Evolutionary conservation across 2,329 filamentous ascomycete genomes (phyloP).

Genomic region (Anthostomella pinea): DNA sequence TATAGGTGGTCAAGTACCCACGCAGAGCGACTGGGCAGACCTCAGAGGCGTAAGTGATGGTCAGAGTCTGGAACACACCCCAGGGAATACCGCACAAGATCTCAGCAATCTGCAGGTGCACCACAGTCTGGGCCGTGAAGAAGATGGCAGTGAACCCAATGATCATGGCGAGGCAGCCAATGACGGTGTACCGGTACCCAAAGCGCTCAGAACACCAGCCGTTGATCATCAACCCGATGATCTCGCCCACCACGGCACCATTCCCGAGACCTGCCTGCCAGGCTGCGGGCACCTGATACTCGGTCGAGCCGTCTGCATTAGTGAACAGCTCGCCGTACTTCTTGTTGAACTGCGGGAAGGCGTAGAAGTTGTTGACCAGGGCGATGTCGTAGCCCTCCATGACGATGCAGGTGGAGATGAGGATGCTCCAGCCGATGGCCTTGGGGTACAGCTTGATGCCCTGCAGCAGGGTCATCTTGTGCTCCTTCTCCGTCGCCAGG

Average conservation of each 20-base stretch:
- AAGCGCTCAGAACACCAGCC: conserved; percentile 65
- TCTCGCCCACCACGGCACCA: conserved; percentile 51
- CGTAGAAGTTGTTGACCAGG: conserved; percentile 77
- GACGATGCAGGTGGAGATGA: conserved; percentile 86
- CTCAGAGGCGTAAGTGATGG: conserved; percentile 66
- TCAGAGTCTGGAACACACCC: conserved; percentile 58
- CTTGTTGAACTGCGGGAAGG: conserved; percentile 54
- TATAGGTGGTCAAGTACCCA: conserved; percentile 66
- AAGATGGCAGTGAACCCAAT: conserved; percentile 60
- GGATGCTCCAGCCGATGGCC: conserved; percentile 76
- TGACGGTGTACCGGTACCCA: conserved; percentile 64
- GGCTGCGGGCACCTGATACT: conserved; percentile 54
- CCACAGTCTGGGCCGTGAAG: conserved; percentile 61
- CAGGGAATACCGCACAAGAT: conserved; percentile 62
- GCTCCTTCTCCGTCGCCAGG: conserved; percentile 58
- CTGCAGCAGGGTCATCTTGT: conserved; percentile 69
- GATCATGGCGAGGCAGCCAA: conserved; percentile 53
- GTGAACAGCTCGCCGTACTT: conserved; percentile 52
- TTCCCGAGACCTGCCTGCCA: conserved; percentile 64
- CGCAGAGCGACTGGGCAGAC: conserved; percentile 71
- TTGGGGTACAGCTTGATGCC: conserved; percentile 83
- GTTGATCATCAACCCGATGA: conserved; percentile 65
- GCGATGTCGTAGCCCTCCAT: conserved; percentile 91
- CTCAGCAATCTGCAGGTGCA: conserved; percentile 58
- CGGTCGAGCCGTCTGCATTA: conserved; percentile 34